Evolutionary conservation across 2,329 filamentous ascomycete species (phyloP), one percentile per base, ranked within the genome.

Genomic region (Claviceps quebecensis): DNA sequence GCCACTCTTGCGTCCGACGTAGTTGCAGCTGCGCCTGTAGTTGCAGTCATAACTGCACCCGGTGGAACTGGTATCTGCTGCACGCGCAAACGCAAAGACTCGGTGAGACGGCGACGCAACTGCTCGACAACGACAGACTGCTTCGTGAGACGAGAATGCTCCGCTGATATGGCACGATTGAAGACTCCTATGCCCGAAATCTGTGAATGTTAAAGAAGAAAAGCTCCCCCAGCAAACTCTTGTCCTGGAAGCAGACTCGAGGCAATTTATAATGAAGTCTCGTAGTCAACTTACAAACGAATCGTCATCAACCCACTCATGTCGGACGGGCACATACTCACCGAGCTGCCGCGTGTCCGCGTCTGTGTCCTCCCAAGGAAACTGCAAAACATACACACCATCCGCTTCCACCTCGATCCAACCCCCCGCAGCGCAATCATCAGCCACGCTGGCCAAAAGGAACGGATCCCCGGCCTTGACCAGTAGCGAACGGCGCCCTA

Each of bases 361-460:
- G 29, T 29, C 26, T 29, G 23, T 8, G 17, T 52, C 47, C 17
- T 51, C 13, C 11, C 51, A 36, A 6, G 61, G 61, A 16, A 91
- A 64, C 51, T 83, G 72, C 52, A 91, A 61, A 47, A 77, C 74
- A 66, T 93, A 88, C 50, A 96, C 76, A 6, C 87, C 89, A 64
- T 93, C 80, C 14, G 90, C 87, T 60, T 88, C 83, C 13, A 97
- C 84, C 69, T 98, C 93, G 40, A 72, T 63, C 83, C 90, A 96
- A 34, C 67, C 70, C 57, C 59, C 64, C 51, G 57, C 67, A 36
- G 58, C 68, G n/a, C 23, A 34, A 11, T 34, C 22, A 58, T 82
- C 81, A 9, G 83, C 77, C 51, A 91, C 69, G 64, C 89, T 95
- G 54, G 83, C 86, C 29, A 95, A 68, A 9, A 75, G 72, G 40